Conservation (phyloP, 805 yeast genomes). For the Komagataella ulmi region DNA sequence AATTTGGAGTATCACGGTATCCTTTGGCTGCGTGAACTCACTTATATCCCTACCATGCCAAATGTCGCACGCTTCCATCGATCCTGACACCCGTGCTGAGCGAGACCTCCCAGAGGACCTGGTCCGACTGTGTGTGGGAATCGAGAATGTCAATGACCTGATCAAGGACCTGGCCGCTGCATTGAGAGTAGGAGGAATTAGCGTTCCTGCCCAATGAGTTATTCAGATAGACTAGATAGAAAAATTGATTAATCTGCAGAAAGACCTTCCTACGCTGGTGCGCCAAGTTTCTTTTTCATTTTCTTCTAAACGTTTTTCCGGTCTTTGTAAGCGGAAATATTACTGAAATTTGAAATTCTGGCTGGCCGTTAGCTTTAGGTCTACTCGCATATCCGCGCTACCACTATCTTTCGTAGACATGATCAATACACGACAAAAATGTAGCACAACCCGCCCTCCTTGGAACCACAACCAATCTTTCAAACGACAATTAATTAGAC, state of each 20-base stretch:
- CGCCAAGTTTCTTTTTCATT: background rate
- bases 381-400: background rate
- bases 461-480: background rate
- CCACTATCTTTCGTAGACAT: background rate
- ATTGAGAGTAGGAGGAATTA: constrained; percentile 31
- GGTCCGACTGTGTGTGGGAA: constrained; percentile 83
- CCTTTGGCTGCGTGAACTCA: constrained; percentile 90
- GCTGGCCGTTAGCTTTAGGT: background rate
- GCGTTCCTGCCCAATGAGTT: constrained; percentile 25
- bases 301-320: background rate
- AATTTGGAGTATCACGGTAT: constrained; percentile 79
- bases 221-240: background rate
- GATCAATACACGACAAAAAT: background rate
- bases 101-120: constrained; percentile 89
- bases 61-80: constrained; percentile 97
- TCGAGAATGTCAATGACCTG: constrained; percentile 71
- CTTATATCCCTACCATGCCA: constrained; percentile 87
- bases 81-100: constrained; percentile 72
- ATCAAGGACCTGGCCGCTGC: constrained; percentile 71
- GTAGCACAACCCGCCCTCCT: background rate
- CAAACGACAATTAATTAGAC: background rate
- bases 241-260: background rate
- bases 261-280: background rate
- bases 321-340: background rate
- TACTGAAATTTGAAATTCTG: background rate